These are phyloP conservation scores for Solanum gracilifrons DNA, from an alignment of 257 asterid genomes.

Conservation along the genomic window DNA sequence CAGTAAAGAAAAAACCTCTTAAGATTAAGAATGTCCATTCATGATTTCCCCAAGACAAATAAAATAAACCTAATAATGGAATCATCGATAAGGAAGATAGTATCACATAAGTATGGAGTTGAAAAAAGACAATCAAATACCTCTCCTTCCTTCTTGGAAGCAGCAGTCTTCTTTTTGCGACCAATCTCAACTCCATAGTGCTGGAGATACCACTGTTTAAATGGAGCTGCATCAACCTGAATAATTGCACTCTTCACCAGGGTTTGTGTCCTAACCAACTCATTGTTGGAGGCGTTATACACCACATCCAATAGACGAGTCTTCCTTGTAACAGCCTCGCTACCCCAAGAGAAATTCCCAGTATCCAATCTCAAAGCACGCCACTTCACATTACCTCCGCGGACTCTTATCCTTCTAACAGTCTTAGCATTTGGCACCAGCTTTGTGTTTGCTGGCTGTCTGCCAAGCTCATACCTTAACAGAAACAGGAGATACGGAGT, in stretches of 20 bases:
- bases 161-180: slow-evolving; percentile 26
- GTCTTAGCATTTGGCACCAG: slow-evolving; percentile 23
- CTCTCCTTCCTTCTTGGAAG: slow-evolving; percentile 32
- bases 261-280: slow-evolving; percentile 35
- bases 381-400: slow-evolving; percentile 50
- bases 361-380: slow-evolving; percentile 46
- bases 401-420: slow-evolving; percentile 23
- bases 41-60: not conserved
- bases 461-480: slow-evolving; percentile 33
- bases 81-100: not conserved
- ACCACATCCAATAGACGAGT: slow-evolving; percentile 32
- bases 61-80: not conserved
- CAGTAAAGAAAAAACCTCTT: not conserved
- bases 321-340: slow-evolving; percentile 33
- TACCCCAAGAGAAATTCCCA: slow-evolving; percentile 46
- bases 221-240: slow-evolving; percentile 44
- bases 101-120: not conserved
- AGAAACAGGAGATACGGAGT: not conserved
- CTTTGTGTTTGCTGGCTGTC: slow-evolving; percentile 35
- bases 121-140: not conserved
- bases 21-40: not conserved
- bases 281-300: slow-evolving; percentile 35
- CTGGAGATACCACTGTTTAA: slow-evolving; percentile 41
- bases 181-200: slow-evolving; percentile 35
- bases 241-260: slow-evolving; percentile 33